phyloP scores from a whole-genome alignment of 345 rosid species.

The sweet orange (Citrus sinensis) region DNA sequence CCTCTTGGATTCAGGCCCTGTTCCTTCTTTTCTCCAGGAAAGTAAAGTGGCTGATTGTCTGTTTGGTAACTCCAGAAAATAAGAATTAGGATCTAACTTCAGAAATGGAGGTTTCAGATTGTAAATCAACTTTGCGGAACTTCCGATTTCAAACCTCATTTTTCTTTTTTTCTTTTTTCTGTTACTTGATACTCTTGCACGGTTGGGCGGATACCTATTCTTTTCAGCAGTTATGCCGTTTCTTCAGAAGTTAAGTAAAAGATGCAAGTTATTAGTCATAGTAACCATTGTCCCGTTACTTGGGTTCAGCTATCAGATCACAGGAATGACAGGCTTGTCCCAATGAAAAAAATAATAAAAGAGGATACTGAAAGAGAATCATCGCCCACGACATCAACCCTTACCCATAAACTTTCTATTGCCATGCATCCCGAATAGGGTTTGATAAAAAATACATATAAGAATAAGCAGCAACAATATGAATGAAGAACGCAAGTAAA shows the following conservation, averaged over 20 bases:
- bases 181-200: neutral
- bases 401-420: neutral
- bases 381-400: neutral
- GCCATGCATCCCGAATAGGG: neutral
- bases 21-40: neutral
- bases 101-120: neutral
- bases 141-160: neutral
- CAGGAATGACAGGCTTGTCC: neutral
- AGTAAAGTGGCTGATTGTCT: neutral
- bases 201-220: neutral
- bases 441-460: neutral
- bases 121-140: neutral
- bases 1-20: neutral
- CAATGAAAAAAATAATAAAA: neutral
- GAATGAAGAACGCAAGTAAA: neutral
- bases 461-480: neutral
- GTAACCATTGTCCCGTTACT: neutral
- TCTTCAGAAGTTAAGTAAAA: neutral
- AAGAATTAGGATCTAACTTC: neutral
- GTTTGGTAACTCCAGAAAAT: neutral
- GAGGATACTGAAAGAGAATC: neutral
- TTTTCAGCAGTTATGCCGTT: neutral
- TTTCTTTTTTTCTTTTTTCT: no score
- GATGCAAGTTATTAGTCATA: neutral
- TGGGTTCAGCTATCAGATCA: neutral